Evolutionary conservation across 1,139 yeast species (phyloP).

Genomic region (Magnusiomyces sp.): DNA sequence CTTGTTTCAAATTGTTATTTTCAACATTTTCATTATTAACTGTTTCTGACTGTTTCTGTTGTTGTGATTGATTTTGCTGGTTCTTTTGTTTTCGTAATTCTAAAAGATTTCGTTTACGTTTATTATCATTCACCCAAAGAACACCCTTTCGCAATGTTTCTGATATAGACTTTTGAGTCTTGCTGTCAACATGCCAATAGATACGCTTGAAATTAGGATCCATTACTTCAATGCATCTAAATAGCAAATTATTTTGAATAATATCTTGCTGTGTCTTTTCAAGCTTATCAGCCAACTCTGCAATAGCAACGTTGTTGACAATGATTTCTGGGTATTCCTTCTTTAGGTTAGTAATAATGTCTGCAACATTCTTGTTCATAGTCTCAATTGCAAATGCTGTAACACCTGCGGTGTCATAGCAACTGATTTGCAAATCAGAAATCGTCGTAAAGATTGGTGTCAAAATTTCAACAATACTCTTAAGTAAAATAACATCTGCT

Average conservation of each 20-base stretch:
- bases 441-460: constrained; percentile 13
- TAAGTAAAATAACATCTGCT: neutral
- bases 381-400: constrained; percentile 16
- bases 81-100: neutral
- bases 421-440: constrained; percentile 12
- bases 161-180: constrained; percentile 6
- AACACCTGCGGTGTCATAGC: constrained; percentile 15
- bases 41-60: too few relatives aligned
- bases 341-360: constrained; percentile 1
- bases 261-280: constrained; percentile 5
- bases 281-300: constrained; percentile 5
- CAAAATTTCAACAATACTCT: constrained; percentile 8
- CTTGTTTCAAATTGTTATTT: too few relatives aligned
- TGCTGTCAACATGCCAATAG: constrained; percentile 13
- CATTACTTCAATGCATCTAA: constrained; percentile 11
- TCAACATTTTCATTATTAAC: too few relatives aligned
- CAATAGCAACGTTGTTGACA: constrained; percentile 4
- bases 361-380: constrained; percentile 13
- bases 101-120: too few relatives aligned
- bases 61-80: neutral
- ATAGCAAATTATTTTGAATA: constrained; percentile 10
- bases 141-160: constrained; percentile 9
- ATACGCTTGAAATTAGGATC: constrained; percentile 16
- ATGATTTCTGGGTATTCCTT: neutral
- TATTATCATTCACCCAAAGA: constrained; percentile 4